Base-by-base conservation (phyloP, 805 yeast genomes). In the Yamadazyma ubonensis region DNA sequence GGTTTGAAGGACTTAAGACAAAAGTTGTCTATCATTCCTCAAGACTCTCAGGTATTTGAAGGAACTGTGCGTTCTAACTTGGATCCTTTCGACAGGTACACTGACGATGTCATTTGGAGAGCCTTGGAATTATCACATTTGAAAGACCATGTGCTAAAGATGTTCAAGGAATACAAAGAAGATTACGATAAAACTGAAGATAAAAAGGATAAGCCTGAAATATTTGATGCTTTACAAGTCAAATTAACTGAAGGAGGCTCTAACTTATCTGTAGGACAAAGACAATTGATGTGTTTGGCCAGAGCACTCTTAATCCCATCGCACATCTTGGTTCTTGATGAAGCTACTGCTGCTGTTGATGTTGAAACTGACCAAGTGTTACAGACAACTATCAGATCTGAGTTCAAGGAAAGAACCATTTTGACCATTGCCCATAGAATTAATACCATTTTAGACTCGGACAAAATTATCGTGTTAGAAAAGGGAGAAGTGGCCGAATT, bases 321-420 rank as follows among this genome's bases (percentile, higher is more conserved):
- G 4, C 63, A 65, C 33, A 75, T 86, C 29, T 68, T 86, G 46
- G 80, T 86, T 6, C 63, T 86, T 53, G 95, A 86, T 61, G 95
- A 86, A 62, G 95, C 95, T 9, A 86, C 95, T 2, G 93, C 95
- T 4, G 89, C 91, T 5, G 93, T 86, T 37, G 95, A 86, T 62
- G 90, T 85, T 26, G 87, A 84, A 55, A 86, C 95, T 2, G 95
- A 86, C 61, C 67, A 78, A 45, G 75, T 85, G 40, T 72, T 86
- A 38, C 95, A 86, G 65, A 78, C 82, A 45, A 86, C 95, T 1
- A 86, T 86, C 37, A 73, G 93, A 61, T 63, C 72, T 1, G 88
- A 85, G 29, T 86, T 86, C 55, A 76, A 78, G 47, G 83, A 83
- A 39, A 74, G 89, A 59, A 86, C 95, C 0, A 86, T 86, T 51